Evolutionary conservation across 768 basidiomycete species (phyloP), one percentile per base, ranked within the genome.

Genomic region (Tulasnella sp.): DNA sequence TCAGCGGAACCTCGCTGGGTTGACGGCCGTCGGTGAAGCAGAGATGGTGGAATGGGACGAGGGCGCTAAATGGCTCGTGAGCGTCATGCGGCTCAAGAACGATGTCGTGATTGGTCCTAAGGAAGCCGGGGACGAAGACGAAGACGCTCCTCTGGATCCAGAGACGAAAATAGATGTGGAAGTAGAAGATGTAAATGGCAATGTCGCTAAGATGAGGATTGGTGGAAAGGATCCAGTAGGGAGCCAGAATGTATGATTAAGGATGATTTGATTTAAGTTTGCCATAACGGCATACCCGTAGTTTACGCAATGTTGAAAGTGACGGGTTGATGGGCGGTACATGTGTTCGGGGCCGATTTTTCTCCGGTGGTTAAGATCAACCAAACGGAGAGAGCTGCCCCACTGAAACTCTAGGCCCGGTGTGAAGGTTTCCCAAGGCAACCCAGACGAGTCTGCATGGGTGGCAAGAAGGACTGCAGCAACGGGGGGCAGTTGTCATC

Each of bases 11-110:
- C 65, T 68, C 1, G 83, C 81, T 2, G 88, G 88, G 1, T 77
- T 78, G 52, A 83, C 88, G 27, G 82, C 89, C n/a, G 76, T 93
- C 0, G 85, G 78, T 15, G 88, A 89, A 70, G 91, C 87, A 0
- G 89, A 91, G 70, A 75, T 81, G 45, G 81, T 78, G 2, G 85
- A 80, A 1, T 88, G 86, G 83, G 83, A 89, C 17, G 90, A 92
- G 64, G 89, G 88, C 23, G 85, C 89, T 15, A 79, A 78, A 66
- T 90, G 85, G 84, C 76, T 91, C 47, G 88, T 88, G 0, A 78
- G 83, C 67, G 78, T 85, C 71, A 93, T 93, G 85, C 79, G 80
- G 53, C 75, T 92, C 2, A 83, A 84, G 23, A 70, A 76, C 2
- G 78, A 72, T 42, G 71, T 15, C 11, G 54, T 44, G 24, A 58